These are phyloP conservation scores for Sordaria brevicollis DNA, from an alignment of 495 filamentous ascomycete species.

Conservation along the genomic window DNA sequence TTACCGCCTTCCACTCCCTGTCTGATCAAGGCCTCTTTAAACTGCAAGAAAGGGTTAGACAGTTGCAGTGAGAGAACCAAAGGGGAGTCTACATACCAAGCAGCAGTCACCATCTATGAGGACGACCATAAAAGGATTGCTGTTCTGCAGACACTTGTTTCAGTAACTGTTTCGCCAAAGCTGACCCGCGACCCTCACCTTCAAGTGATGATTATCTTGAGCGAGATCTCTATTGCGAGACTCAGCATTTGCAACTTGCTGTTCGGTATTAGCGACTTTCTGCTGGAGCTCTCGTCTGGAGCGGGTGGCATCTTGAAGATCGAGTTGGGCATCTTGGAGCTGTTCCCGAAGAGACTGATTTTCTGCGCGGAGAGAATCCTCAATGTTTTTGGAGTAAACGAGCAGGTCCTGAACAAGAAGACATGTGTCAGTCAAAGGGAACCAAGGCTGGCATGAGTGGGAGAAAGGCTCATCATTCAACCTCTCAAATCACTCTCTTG, in stretches of 20 bases:
- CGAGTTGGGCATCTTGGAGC: conserved; percentile 28
- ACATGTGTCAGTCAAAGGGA: not conserved
- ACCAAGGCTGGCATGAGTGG: not conserved
- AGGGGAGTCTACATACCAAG: conserved; percentile 44
- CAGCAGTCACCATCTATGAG: conserved; percentile 72
- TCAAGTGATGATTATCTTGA: conserved; percentile 24
- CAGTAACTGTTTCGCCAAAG: conserved; percentile 7
- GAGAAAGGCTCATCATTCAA: not conserved
- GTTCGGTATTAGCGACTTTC: conserved; percentile 14
- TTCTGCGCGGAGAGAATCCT: conserved; percentile 26
- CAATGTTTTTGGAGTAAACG: conserved; percentile 25
- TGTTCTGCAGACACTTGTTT: conserved; percentile 41
- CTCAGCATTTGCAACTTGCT: conserved; percentile 16
- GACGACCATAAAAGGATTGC: conserved; percentile 64
- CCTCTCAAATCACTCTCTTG: not conserved
- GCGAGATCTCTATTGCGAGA: not conserved
- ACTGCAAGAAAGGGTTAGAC: conserved; percentile 27
- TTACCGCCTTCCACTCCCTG: conserved; percentile 61
- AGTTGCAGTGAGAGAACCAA: not conserved
- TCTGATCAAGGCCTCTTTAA: conserved; percentile 53
- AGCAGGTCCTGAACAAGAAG: conserved; percentile 34
- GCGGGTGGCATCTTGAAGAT: conserved; percentile 30
- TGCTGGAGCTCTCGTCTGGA: conserved; percentile 34
- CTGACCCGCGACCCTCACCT: conserved; percentile 19
- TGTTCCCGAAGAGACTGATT: conserved; percentile 23